Evolutionary conservation across 75 land plant species (phyloP), one percentile per base, ranked within the genome.

Genomic region (Isoetes taiwanensis): DNA sequence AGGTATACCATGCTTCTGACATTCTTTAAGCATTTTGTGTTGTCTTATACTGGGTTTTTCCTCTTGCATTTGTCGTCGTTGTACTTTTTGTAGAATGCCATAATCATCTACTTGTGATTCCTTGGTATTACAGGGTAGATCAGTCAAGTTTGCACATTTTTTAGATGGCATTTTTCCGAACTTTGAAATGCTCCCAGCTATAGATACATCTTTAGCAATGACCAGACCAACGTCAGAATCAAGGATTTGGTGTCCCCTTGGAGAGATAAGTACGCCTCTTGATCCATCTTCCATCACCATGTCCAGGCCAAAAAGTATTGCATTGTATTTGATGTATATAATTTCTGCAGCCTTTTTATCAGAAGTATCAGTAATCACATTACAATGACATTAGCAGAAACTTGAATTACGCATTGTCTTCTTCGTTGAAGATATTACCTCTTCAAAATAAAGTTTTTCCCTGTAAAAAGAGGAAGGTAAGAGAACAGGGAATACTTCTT

Each of bases 401-500:
- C n/a, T n/a, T n/a, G n/a, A n/a, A n/a, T 5, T 17, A 8, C 21
- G n/a, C 16, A 9, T 16, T 48, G 6, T 9, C 21, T 48, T 8
- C 16, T 16, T 48, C 4, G 25, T 16, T 3, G 14, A 9, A 25
- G 24, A 35, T 14, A n/a, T 21, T 33, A 66, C 69, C 69, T 59
- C 69, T 59, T 66, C 69, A 50, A 66, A 66, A 17, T 33, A 17
- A 14, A 59, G 39, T 17, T 60, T 16, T 23, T 46, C 50, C n/a
- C 23, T 46, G 29, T 59, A 54, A 35, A 34, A 66, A 28, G 61
- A 28, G 33, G 17, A 26, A 16, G 69, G 69, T 19, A 66, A 48
- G 38, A 66, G 58, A 29, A 59, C 52, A 43, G 69, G 69, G 41
- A 57, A 66, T 11, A 66, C 32, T 19, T 66, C 64, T 20, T 66